Conservation (phyloP, 208 protist genomes). For the Leptomonas pyrrhocoris region DNA sequence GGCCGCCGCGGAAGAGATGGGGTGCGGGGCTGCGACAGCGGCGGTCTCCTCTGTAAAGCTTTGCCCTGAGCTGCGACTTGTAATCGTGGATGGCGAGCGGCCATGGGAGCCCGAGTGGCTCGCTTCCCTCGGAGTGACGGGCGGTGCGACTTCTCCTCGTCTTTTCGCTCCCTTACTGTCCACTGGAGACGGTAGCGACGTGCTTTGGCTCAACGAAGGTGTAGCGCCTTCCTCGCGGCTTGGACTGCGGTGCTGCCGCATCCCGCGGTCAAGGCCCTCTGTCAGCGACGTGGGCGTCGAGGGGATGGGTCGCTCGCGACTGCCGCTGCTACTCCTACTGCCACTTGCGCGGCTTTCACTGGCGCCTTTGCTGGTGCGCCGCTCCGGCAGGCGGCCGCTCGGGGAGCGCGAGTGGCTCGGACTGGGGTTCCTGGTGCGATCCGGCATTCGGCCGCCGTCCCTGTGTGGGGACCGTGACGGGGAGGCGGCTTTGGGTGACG, state of each 20-base stretch:
- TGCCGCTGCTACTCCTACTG: background rate
- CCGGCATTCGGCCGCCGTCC: background rate
- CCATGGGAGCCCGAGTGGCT: background rate
- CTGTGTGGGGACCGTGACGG: conserved; percentile 2
- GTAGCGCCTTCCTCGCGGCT: background rate
- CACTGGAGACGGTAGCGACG: background rate
- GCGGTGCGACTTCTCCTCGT: background rate
- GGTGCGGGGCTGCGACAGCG: background rate
- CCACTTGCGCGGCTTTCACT: conserved; percentile 5
- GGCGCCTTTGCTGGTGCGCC: background rate
- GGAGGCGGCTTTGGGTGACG: background rate
- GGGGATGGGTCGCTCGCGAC: conserved; percentile 16
- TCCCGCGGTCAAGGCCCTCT: background rate
- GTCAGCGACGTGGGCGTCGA: conserved; percentile 5
- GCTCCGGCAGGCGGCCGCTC: conserved; percentile 2
- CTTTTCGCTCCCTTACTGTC: background rate
- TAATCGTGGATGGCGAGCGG: conserved; percentile 12
- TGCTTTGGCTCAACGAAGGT: background rate
- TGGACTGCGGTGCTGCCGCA: conserved; percentile 9
- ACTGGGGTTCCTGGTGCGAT: conserved; percentile 2
- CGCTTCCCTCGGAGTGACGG: background rate
- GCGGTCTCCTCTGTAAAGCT: conserved; percentile 8
- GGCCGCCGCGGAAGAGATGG: too few relatives aligned
- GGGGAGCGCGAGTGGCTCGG: conserved; percentile 3
- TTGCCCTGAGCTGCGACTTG: conserved; percentile 7